A percentile compares a stretch with the other conserved stretches of the same genome.
Evolutionary conservation across 768 basidiomycete species (phyloP).

Genomic region (Mycena polygramma): DNA sequence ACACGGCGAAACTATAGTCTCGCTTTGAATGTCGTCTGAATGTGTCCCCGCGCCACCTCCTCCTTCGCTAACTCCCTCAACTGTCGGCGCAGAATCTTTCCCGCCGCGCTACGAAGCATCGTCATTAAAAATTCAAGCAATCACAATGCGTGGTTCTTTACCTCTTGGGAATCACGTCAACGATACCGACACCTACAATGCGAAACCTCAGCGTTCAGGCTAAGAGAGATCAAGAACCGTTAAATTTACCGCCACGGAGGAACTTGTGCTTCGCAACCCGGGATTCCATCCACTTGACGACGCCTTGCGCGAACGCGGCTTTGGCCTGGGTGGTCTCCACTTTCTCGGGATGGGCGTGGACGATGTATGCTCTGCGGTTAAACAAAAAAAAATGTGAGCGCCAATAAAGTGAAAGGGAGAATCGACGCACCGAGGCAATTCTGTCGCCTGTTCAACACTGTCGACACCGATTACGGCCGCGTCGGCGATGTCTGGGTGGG

Average conservation of each 20-base stretch:
- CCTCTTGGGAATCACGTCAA: no score
- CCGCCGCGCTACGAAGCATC: constrained; percentile 46
- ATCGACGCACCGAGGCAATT: no score
- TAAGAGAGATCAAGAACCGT: no score
- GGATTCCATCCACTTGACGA: constrained; percentile 65
- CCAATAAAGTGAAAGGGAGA: no score
- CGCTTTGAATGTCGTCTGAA: constrained; percentile 18
- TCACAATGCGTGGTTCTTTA: no score
- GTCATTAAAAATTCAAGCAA: no score
- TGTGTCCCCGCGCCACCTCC: constrained; percentile 43
- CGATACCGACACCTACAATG: no score
- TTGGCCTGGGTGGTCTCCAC: constrained; percentile 41
- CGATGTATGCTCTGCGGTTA: constrained; percentile 61
- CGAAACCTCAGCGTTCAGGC: no score
- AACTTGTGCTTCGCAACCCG: constrained; percentile 73
- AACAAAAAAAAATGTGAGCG: no score
- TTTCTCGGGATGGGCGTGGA: constrained; percentile 44
- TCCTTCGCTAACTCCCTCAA: constrained; percentile 63
- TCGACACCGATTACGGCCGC: no score
- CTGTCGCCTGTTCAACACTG: no score
- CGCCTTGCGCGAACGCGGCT: constrained; percentile 52
- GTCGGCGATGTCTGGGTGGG: no score
- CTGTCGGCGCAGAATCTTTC: constrained; percentile 73
- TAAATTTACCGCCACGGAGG: constrained; percentile 64
- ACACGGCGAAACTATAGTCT: not conserved